A percentile compares a stretch with the other conserved stretches of the same genome.
phyloP scores from a whole-genome alignment of 2,329 filamentous ascomycete genomes.

The Exserohilum turcica region DNA sequence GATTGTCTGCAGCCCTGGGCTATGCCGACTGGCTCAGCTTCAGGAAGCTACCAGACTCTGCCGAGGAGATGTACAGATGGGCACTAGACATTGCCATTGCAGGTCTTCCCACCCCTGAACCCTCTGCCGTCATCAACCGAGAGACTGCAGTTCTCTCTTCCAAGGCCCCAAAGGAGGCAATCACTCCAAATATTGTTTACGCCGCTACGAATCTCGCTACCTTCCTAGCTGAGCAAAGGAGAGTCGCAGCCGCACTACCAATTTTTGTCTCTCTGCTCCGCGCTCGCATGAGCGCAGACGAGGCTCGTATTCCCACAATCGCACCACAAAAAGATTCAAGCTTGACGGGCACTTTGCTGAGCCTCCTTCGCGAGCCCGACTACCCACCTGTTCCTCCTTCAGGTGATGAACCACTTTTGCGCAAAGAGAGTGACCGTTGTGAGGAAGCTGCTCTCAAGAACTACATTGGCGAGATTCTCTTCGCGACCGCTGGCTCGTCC shows the following conservation, averaged over 20 bases:
- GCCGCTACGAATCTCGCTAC: conserved; percentile 78
- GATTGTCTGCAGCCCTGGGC: conserved; percentile 77
- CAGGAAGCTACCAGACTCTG: conserved; percentile 68
- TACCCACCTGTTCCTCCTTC: conserved; percentile 75
- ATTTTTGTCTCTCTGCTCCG: conserved; percentile 85
- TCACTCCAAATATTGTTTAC: conserved; percentile 75
- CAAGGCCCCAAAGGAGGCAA: conserved; percentile 53
- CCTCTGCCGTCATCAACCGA: conserved; percentile 60
- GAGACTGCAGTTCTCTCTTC: conserved; percentile 66
- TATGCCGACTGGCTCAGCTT: conserved; percentile 87
- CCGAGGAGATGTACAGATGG: conserved; percentile 74
- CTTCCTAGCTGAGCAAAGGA: conserved; percentile 72
- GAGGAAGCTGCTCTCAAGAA: conserved; percentile 85
- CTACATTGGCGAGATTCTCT: conserved; percentile 94
- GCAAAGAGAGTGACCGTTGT: conserved; percentile 70
- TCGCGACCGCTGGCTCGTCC: conserved; percentile 62
- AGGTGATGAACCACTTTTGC: conserved; percentile 69
- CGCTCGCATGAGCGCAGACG: conserved; percentile 67
- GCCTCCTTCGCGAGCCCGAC: conserved; percentile 54
- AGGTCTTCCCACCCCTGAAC: conserved; percentile 53
- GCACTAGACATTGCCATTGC: conserved; percentile 75
- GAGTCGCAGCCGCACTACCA: conserved; percentile 73
- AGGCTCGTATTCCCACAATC: conserved; percentile 40
- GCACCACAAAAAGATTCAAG: conserved; percentile 31
- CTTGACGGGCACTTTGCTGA: conserved; percentile 35